phyloP scores from a whole-genome alignment of 1,284 basidiomycete species.

The Cerioporus squamosus region DNA sequence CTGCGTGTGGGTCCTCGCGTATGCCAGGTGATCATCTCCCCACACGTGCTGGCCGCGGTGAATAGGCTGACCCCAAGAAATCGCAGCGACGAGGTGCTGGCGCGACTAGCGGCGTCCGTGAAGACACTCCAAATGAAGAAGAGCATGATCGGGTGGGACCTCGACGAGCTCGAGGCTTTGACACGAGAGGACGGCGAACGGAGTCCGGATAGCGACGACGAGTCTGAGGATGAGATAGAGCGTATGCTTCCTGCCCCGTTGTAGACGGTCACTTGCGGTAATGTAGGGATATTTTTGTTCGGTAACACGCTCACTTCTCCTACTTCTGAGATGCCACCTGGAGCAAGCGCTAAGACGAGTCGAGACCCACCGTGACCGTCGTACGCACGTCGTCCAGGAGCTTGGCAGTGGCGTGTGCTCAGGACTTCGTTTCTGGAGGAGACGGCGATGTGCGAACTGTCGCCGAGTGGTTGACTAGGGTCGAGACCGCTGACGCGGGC shows the following conservation, averaged over 20 bases:
- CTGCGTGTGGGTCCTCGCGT: slow-evolving; percentile 71
- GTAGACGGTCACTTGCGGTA: slow-evolving; percentile 1
- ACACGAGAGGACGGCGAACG: slow-evolving; percentile 41
- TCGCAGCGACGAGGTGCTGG: slow-evolving; percentile 59
- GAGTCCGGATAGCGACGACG: slow-evolving; percentile 40
- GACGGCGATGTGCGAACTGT: no score
- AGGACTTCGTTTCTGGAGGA: no score
- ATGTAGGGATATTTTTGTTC: neutral
- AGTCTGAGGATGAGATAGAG: slow-evolving; percentile 40
- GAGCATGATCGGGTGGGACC: slow-evolving; percentile 63
- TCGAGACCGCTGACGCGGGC: no score
- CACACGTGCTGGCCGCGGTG: neutral
- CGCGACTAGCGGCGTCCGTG: slow-evolving; percentile 49
- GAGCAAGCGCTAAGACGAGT: no score
- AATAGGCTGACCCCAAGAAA: neutral
- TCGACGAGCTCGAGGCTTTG: slow-evolving; percentile 66
- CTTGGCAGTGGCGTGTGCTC: no score
- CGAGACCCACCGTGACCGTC: no score
- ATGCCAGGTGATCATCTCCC: slow-evolving; percentile 53
- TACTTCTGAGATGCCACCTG: no score
- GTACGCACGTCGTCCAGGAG: no score
- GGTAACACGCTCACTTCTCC: no score
- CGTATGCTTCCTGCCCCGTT: slow-evolving; percentile 37
- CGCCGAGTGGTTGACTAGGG: no score
- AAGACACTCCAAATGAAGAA: slow-evolving; percentile 52